A percentile compares a stretch with the other conserved stretches of the same genome.
Conservation (phyloP, 768 basidiomycete genomes). For the Hypholoma sublateritium region DNA sequence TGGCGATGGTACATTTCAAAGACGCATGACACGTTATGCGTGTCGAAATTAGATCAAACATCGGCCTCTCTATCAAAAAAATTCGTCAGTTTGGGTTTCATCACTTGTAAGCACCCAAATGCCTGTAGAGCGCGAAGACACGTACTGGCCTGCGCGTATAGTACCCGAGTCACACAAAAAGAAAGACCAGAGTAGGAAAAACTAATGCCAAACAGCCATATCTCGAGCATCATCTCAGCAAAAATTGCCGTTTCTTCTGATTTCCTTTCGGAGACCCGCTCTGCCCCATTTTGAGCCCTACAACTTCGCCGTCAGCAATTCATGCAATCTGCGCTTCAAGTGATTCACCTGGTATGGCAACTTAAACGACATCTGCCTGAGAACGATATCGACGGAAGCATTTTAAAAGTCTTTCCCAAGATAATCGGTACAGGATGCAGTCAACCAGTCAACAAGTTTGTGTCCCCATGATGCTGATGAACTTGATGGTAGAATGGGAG, state of each 20-base stretch:
- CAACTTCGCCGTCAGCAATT: neutral
- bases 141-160: neutral
- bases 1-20: too few relatives aligned
- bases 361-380: too few relatives aligned
- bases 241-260: neutral
- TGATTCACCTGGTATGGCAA: too few relatives aligned
- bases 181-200: neutral
- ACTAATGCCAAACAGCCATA: neutral
- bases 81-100: too few relatives aligned
- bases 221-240: neutral
- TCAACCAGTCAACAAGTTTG: too few relatives aligned
- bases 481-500: too few relatives aligned
- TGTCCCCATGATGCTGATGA: too few relatives aligned
- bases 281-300: neutral
- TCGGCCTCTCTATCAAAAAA: neutral
- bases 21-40: neutral
- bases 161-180: neutral
- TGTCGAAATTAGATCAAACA: neutral
- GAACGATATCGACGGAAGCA: too few relatives aligned
- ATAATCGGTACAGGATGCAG: too few relatives aligned
- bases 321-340: neutral
- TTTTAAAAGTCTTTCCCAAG: too few relatives aligned
- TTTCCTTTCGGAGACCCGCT: neutral
- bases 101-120: too few relatives aligned
- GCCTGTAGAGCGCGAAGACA: neutral